These are phyloP conservation scores for Turritis glabra DNA, from an alignment of 345 rosid species.

Conservation along the genomic window DNA sequence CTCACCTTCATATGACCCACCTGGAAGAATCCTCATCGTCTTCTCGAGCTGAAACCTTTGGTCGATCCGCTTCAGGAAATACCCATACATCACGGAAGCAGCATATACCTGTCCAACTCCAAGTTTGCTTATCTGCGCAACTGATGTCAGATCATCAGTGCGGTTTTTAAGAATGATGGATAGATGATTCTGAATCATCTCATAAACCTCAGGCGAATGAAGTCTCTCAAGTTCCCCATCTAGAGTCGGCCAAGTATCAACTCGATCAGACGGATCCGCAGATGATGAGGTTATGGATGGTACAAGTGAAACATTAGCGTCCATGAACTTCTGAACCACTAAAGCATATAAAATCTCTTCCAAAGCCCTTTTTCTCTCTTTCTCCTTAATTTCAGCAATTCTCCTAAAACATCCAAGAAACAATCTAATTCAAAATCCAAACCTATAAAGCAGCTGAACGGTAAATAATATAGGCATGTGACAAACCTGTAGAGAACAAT, in stretches of 20 bases:
- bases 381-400: constrained; percentile 94
- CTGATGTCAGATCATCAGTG: constrained; percentile 50
- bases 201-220: constrained; percentile 84
- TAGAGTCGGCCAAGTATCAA: constrained; percentile 66
- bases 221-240: constrained; percentile 67
- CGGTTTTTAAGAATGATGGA: constrained; percentile 81
- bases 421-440: neutral
- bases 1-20: constrained; percentile 44
- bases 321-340: constrained; percentile 94
- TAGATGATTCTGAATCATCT: constrained; percentile 96
- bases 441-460: neutral
- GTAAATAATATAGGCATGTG: neutral
- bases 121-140: constrained; percentile 85
- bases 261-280: constrained; percentile 57
- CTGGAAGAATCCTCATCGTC: constrained; percentile 84
- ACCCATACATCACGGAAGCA: constrained; percentile 95
- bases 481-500: constrained; percentile 80
- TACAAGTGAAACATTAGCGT: constrained; percentile 74
- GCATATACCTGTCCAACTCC: constrained; percentile 95
- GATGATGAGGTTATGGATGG: constrained; percentile 58
- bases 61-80: constrained; percentile 92
- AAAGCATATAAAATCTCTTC: constrained; percentile 92
- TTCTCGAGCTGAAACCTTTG: constrained; percentile 98
- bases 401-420: constrained; percentile 53
- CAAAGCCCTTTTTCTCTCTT: constrained; percentile 69